Base-by-base conservation (phyloP, 331 rosid species). In the Quercus phellos region DNA sequence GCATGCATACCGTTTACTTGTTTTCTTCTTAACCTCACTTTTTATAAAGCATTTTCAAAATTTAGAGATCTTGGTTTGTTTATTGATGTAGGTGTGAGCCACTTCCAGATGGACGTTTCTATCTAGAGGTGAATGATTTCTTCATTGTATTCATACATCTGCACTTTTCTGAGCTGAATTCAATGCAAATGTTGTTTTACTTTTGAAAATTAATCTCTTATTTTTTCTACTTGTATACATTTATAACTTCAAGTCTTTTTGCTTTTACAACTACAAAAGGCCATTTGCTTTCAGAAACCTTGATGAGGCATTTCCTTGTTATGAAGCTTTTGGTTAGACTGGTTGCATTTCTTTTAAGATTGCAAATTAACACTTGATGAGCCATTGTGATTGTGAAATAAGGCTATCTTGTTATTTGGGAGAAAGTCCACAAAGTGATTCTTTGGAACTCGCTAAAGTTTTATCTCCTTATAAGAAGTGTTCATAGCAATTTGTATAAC, bases 41-140 rank as follows among this genome's bases (percentile, higher is more conserved):
- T 50, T 18, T 35, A 76, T 72, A 68, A 14, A 66, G 29, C 70
- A 42, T 78, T 18, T 61, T 35, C 53, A 76, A 19, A 70, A 76
- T 78, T 34, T 43, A 77, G 21, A 11, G 38, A 38, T 55, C 22
- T 24, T 74, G 43, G 18, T 53, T 26, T 58, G 34, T 68, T 70
- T 73, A 24, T 70, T 74, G 69, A 19, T 86, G 81, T 84, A 95
- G 99, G 91, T 95, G 99, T 77, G 98, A 95, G 78, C 99, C 99
- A 74, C 94, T 95, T 82, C 89, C 94, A 4, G 99, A 95, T 82
- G 99, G 99, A 67, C 98, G 99, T 70, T 91, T 95, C 76, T 93
- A 93, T 87, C 82, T 95, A 78, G 97, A 92, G 99, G 99, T 94
- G 87, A 84, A 59, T 14, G 51, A 60, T 46, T 68, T 11, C n/a